Conservation (phyloP, 768 basidiomycete genomes). For the Macrocybe gigantea region DNA sequence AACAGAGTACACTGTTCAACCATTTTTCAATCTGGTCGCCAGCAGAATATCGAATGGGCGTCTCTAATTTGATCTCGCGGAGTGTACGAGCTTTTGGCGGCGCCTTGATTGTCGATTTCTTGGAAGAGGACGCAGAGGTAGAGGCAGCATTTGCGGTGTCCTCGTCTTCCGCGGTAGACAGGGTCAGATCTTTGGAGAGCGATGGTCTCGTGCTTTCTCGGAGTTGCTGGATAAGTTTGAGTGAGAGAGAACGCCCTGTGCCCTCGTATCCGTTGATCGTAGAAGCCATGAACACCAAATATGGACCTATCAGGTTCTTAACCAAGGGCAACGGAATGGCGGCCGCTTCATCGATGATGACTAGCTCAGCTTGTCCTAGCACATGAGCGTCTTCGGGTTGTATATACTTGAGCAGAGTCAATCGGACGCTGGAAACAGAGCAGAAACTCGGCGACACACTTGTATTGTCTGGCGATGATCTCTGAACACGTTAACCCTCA, state of each 20-base stretch:
- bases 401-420: conserved; percentile 66
- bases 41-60: conserved; percentile 86
- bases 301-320: conserved; percentile 88
- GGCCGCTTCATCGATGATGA: conserved; percentile 97
- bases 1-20: conserved; percentile 86
- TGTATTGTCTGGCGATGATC: conserved; percentile 96
- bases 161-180: conserved; percentile 15
- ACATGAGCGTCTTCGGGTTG: conserved; percentile 98
- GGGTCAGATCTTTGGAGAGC: conserved; percentile 53
- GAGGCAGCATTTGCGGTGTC: not conserved
- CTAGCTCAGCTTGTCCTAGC: conserved; percentile 93
- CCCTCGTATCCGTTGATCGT: conserved; percentile 99
- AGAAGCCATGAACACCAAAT: conserved; percentile 98
- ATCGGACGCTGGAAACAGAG: conserved; percentile 1
- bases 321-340: conserved; percentile 97
- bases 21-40: conserved; percentile 92
- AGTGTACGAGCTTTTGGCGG: conserved; percentile 68
- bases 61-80: conserved; percentile 91
- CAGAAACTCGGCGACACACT: conserved; percentile 35
- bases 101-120: conserved; percentile 49
- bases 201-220: conserved; percentile 86
- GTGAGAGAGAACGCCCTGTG: conserved; percentile 95
- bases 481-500: conserved; percentile 90
- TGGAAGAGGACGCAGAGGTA: conserved; percentile 31
- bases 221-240: conserved; percentile 96